A percentile compares a stretch with the other conserved stretches of the same genome.
Conservation (phyloP, 371 early-diverging fungal species). For the Lichtheimia ramosa region DNA sequence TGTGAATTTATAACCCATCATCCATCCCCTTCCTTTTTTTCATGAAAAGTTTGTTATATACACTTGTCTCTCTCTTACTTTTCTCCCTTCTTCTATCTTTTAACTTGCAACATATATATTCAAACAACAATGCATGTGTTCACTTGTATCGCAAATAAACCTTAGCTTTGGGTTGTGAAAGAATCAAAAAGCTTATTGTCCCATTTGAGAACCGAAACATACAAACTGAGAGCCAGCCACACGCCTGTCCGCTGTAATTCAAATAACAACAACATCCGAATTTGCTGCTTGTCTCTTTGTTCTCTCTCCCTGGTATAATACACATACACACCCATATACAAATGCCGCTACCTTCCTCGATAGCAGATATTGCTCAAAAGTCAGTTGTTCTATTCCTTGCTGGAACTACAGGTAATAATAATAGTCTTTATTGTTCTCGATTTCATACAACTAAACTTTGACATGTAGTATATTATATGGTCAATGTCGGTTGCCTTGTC, state of each 20-base stretch:
- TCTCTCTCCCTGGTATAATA: background rate
- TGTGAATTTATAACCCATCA: background rate
- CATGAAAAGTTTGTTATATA: conserved; percentile 3
- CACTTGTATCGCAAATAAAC: no score
- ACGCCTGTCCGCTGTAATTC: no score
- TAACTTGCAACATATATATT: background rate
- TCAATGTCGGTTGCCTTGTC: conserved; percentile 75
- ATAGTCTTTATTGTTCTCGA: background rate
- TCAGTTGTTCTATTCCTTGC: conserved; percentile 48
- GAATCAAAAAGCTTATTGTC: no score
- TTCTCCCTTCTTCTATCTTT: background rate
- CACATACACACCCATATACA: background rate
- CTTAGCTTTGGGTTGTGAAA: no score
- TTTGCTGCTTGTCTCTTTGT: conserved; percentile 9
- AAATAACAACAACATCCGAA: no score
- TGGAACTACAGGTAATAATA: conserved; percentile 41
- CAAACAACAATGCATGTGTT: no score
- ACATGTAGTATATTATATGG: conserved; percentile 73
- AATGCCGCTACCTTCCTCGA: conserved; percentile 37
- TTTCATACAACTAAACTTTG: background rate
- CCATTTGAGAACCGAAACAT: background rate
- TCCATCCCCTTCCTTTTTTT: conserved; percentile 1
- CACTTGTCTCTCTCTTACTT: no score
- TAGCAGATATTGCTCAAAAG: conserved; percentile 53
- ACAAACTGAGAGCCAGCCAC: no score